Evolutionary conservation across 73 alveolate genomes (phyloP).

Genomic region (Tetrahymena elliotti): DNA sequence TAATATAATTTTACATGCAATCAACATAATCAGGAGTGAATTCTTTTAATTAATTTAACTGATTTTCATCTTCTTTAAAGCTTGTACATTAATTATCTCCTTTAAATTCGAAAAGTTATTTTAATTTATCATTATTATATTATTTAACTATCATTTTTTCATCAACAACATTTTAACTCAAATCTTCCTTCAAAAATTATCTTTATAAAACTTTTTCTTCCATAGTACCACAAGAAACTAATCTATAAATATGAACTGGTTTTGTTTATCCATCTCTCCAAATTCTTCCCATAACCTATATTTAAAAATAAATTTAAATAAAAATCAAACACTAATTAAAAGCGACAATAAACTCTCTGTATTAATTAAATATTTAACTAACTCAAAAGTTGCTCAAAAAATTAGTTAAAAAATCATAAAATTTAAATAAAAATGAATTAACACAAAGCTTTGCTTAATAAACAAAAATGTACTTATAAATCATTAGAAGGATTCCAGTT

Average conservation of each 20-base stretch:
- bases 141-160: neutral
- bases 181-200: constrained; percentile 43
- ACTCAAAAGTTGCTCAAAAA: too few relatives aligned
- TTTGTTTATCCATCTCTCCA: constrained; percentile 87
- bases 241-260: constrained; percentile 77
- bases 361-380: too few relatives aligned
- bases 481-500: constrained; percentile 87
- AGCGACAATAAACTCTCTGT: neutral
- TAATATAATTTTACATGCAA: neutral
- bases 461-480: constrained; percentile 38
- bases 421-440: neutral
- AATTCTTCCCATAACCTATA: constrained; percentile 71
- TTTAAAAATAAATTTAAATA: neutral
- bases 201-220: constrained; percentile 82
- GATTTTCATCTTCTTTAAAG: neutral
- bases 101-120: neutral
- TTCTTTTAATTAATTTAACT: neutral
- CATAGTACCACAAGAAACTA: constrained; percentile 69
- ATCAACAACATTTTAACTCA: constrained; percentile 26
- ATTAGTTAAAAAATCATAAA: too few relatives aligned
- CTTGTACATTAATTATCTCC: neutral
- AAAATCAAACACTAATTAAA: neutral
- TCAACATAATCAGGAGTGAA: neutral
- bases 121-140: neutral
- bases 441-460: too few relatives aligned